Percentiles rank a stretch among this genome's conserved stretches.
Conservation (phyloP, 345 rosid species). For the Salix viminalis region DNA sequence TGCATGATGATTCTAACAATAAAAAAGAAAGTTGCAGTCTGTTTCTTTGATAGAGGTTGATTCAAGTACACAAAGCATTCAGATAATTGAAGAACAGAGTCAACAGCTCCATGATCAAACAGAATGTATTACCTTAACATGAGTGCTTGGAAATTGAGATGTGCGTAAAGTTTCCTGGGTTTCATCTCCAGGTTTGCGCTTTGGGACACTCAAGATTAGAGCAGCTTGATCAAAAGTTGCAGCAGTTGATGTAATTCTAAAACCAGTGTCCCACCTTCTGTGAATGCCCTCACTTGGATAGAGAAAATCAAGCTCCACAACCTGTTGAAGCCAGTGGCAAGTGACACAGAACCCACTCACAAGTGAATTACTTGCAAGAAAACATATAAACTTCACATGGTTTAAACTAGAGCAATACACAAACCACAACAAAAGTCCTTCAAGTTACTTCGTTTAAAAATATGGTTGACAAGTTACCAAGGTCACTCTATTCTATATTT, state of each 20-base stretch:
- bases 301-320: conserved; percentile 41
- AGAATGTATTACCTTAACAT: conserved; percentile 30
- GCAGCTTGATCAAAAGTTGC: conserved; percentile 41
- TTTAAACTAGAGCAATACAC: neutral
- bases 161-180: conserved; percentile 39
- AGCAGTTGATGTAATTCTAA: conserved; percentile 35
- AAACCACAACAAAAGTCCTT: neutral
- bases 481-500: neutral
- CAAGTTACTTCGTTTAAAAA: neutral
- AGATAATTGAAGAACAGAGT: neutral
- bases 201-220: conserved; percentile 37
- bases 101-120: neutral
- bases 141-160: conserved; percentile 37
- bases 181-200: conserved; percentile 31
- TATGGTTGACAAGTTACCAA: neutral
- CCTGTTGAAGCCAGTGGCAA: conserved; percentile 20
- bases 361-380: neutral
- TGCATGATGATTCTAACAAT: neutral
- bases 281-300: conserved; percentile 45
- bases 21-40: neutral
- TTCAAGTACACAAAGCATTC: neutral
- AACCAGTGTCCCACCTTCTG: conserved; percentile 39
- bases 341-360: neutral
- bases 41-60: neutral
- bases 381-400: neutral